Base-by-base conservation (phyloP, 345 rosid genomes). In the Viola odorata region DNA sequence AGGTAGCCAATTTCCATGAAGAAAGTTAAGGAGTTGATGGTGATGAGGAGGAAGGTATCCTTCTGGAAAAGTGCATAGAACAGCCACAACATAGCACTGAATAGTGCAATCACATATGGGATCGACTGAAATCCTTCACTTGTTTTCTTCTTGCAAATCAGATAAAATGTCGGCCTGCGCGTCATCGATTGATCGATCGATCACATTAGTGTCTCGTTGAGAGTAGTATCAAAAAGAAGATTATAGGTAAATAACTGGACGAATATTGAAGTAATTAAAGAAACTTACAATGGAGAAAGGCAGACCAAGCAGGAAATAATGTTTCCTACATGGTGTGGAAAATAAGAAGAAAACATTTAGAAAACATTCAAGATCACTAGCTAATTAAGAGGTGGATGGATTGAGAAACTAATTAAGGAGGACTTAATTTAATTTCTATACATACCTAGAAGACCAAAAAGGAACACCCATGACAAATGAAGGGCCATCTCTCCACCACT, bases 81-180 rank as follows among this genome's bases (percentile, higher is more conserved):
- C 1, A 73, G 50, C 77, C 77, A 73, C 3, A 73, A 60, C 77
- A 67, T 73, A 37, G 77, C 77, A 67, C 72, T 73, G 9, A 73
- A 58, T 3, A 73, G 65, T 41, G 72, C 72, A 23, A 73, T 63
- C 51, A 73, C 68, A 42, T 73, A 73, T 0, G 77, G 77, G 55
- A 73, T 53, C 1, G 65, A 67, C 12, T 73, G 77, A 17, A 50
- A 73, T 10, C 77, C 77, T 53, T 73, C 58, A 38, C 77, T 73
- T 9, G 69, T 67, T 37, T 73, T 73, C 58, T 73, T 73, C 77
- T 73, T 67, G 61, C 55, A 67, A 32, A 73, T 73, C 41, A 37
- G 61, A 44, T 58, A 63, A 58, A 73, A 73, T 5, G 77, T 73
- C 37, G 77, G 77, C 64, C 73, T 69, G 55, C 6, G 6, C 32